Evolutionary conservation across 306 rosid genomes (phyloP), one percentile per base, ranked within the genome.

Genomic region (Malus domestica): DNA sequence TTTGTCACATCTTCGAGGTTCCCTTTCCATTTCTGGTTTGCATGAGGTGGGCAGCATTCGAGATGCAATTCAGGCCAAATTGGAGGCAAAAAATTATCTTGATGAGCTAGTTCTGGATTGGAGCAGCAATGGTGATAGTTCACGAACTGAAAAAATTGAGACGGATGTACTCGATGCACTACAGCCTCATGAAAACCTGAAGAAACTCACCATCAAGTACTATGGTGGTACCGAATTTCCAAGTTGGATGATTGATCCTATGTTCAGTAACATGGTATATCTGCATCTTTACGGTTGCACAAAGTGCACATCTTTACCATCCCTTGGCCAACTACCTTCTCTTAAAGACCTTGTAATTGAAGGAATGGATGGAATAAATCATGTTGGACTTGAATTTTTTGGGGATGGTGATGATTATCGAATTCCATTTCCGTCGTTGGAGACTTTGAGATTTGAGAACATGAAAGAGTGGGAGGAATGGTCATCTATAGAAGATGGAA

Each of bases 401-500:
- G 78, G 65, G 19, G 49, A 22, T 29, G 51, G 19, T 62, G 74
- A 78, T 63, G 80, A 16, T 55, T 75, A 44, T n/a, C 25, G 25
- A 20, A n/a, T 54, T 15, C 69, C 70, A 16, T 83, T 80, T 64
- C 38, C 78, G 29, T 62, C 71, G 15, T 62, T 77, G 45, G 80
- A 80, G 62, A 68, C 79, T 74, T 13, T 83, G 58, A 62, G 57
- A 16, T 73, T 83, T 62, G 33, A 58, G 19, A 9, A 25, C 33
- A 80, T 80, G 84, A 33, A 64, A 20, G 65, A 72, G 10, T 83
- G 81, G 84, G 80, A 80, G 64, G 65, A 72, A 16, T 83, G 87
- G 87, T 59, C 63, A 23, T 75, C 62, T 38, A 20, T 64, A 1
- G 72, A 30, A 74, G 65, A 54, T 45, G 71, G 62, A 51, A 51